A percentile compares a stretch with the other conserved stretches of the same genome.
Conservation (phyloP, 495 filamentous ascomycete species). For the Aspergillus sclerotioniger region DNA sequence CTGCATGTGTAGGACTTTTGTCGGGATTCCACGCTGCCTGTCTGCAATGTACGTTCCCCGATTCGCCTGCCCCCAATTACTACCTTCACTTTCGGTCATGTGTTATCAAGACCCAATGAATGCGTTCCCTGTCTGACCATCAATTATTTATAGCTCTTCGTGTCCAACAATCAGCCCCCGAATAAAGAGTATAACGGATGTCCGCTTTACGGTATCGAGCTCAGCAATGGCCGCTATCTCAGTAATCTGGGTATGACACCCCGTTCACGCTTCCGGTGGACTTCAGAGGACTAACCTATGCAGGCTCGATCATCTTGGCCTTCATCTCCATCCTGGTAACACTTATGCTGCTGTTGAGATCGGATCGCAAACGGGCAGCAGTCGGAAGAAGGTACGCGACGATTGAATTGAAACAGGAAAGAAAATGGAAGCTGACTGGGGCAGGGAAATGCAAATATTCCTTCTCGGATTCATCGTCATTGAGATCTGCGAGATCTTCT, state of each 20-base stretch:
- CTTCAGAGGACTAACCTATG: constrained; percentile 6
- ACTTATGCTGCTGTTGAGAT: constrained; percentile 66
- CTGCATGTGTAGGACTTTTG: constrained; percentile 72
- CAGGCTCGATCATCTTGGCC: constrained; percentile 88
- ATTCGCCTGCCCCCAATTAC: not conserved
- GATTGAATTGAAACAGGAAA: not conserved
- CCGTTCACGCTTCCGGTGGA: not conserved
- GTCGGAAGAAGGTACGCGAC: constrained; percentile 79
- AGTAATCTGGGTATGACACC: constrained; percentile 77
- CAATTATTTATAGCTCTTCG: constrained; percentile 48
- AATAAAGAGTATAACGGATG: constrained; percentile 63
- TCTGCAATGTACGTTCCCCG: constrained; percentile 82
- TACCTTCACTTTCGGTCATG: not conserved
- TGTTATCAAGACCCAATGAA: constrained; percentile 5
- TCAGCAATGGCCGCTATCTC: constrained; percentile 62
- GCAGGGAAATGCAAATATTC: constrained; percentile 95
- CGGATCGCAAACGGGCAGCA: constrained; percentile 91
- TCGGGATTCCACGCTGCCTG: constrained; percentile 90
- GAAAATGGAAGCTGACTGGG: not conserved
- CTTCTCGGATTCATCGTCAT: constrained; percentile 83
- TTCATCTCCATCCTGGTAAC: constrained; percentile 71
- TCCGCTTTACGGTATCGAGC: constrained; percentile 65
- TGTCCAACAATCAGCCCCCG: constrained; percentile 42
- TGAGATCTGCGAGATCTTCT: constrained; percentile 94
- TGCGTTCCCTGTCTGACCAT: constrained; percentile 22